Evolutionary conservation across 2,329 filamentous ascomycete genomes (phyloP), one percentile per base, ranked within the genome.

Genomic region (Xylariaceae sp.): DNA sequence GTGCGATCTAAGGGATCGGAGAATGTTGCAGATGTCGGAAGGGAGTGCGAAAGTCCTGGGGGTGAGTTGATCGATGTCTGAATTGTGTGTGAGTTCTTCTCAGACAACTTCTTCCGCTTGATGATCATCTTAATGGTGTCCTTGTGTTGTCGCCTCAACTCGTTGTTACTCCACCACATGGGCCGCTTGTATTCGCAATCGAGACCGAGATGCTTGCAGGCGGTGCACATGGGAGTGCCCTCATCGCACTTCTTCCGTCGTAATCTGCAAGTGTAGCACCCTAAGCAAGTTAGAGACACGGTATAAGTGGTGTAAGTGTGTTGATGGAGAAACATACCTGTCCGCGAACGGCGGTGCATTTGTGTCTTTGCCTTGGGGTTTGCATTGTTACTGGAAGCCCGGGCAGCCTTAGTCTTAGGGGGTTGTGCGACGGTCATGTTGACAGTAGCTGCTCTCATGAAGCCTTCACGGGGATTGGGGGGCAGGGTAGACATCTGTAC

Each of bases 121-220:
- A 98, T 97, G 68, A 92, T 88, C 69, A 86, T 85, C 78, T 98
- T 98, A 77, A 98, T 95, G 57, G 85, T 74, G 64, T 97, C 93
- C 73, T 97, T 98, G 67, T 96, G 89, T 45, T 83, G 73, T 59
- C 85, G 82, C 57, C 93, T 79, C 62, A 86, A 82, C 53, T 95
- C 90, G 62, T 87, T 86, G 75, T 93, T 96, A 70, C 85, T 87
- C 93, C 93, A 98, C 93, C 93, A 98, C 71, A 88, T 82, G 29
- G 93, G 93, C 63, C 91, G 77, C 77, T 95, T 95, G 74, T 97
- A 98, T 74, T 97, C 90, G 73, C 93, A 98, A 61, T 79, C 77
- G 46, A 98, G 77, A 43, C 87, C 86, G 45, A 98, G 83, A 62
- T 82, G 76, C 58, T 80, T 82, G 76, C 81, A 85, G 50, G 81